Base-by-base conservation (phyloP, 257 asterid species). In the Galeopsis tetrahit region DNA sequence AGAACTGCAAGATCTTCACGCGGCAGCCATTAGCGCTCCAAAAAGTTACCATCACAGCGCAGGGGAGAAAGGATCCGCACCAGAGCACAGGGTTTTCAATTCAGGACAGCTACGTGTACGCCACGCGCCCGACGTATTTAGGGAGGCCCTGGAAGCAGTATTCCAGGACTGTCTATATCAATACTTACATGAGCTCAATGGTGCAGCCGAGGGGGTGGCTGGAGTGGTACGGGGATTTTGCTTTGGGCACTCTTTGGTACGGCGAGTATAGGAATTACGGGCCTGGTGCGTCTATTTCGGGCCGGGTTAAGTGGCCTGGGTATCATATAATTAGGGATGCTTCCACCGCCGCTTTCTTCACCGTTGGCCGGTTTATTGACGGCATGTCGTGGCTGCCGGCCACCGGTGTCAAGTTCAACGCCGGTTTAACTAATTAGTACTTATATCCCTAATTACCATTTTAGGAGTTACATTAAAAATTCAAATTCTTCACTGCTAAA, bases 121-220 rank as follows among this genome's bases (percentile, higher is more conserved):
- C 98, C 13, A 83, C 90, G 1, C 75, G 75, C 70, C 96, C 96
- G 1, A 89, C 98, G 35, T 94, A 89, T 51, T 69, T 94, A 36
- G 98, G 98, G 63, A 56, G 97, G 75, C 98, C 98, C 0, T 94
- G 98, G 97, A 91, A 91, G 60, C 78, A 48, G 75, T 91, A 81
- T 56, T 94, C 98, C 0, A 70, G 98, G 85, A 88, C 97, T 0
- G 96, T 91, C 2, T 91, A 51, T 75, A 73, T 94, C 53, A 91
- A 91, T 28, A 86, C 96, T 2, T 94, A 87, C 69, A 81, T 94
- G 97, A 91, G 96, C 65, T 77, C 87, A 7, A 79, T 78, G 88
- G 99, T 94, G 66, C 97, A 91, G 82, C 96, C 99, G 1, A 75
- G 96, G 59, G 99, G 99, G 3, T 94, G 99, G 99, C 84, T 94